phyloP scores from a whole-genome alignment of 2,329 filamentous ascomycete genomes.

The Paraphaeosphaeria minitans region DNA sequence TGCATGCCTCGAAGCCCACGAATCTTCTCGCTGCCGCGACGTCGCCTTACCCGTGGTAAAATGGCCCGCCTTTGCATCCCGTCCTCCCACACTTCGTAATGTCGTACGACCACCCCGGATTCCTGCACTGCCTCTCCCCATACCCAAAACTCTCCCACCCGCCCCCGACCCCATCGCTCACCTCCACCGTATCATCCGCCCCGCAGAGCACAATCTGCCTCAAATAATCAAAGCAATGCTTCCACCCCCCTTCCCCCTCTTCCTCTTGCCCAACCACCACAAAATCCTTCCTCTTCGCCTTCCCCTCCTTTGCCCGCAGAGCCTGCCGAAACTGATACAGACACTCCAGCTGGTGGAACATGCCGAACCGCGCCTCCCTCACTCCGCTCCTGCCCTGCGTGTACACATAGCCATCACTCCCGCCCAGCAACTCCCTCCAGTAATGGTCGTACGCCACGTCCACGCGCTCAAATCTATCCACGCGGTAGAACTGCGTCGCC shows the following conservation, averaged over 20 bases:
- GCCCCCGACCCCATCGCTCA: slow-evolving; percentile 4
- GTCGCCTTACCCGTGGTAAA: neutral
- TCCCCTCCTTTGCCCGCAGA: slow-evolving; percentile 5
- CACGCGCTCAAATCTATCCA: too few species aligned
- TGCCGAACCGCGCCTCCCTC: slow-evolving; percentile 10
- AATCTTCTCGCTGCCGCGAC: neutral
- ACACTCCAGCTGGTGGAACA: slow-evolving; percentile 24
- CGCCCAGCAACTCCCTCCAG: too few species aligned
- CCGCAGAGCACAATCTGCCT: slow-evolving; percentile 17
- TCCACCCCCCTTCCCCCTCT: slow-evolving; percentile 1
- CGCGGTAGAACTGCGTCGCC: too few species aligned
- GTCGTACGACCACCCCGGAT: slow-evolving; percentile 19
- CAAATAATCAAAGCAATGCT: slow-evolving; percentile 22
- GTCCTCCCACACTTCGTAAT: slow-evolving; percentile 17
- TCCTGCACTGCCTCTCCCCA: slow-evolving; percentile 18
- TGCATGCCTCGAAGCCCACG: too few species aligned
- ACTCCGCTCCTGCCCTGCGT: slow-evolving; percentile 10
- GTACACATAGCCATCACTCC: slow-evolving; percentile 12
- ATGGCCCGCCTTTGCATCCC: slow-evolving; percentile 13
- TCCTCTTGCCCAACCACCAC: neutral
- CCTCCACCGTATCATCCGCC: slow-evolving; percentile 24
- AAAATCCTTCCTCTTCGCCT: slow-evolving; percentile 9
- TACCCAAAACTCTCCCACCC: slow-evolving; percentile 13
- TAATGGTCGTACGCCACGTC: too few species aligned
- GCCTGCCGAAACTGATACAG: slow-evolving; percentile 11